Base-by-base conservation (phyloP, 2,329 filamentous ascomycete genomes). In the Colletotrichum brevisporum region DNA sequence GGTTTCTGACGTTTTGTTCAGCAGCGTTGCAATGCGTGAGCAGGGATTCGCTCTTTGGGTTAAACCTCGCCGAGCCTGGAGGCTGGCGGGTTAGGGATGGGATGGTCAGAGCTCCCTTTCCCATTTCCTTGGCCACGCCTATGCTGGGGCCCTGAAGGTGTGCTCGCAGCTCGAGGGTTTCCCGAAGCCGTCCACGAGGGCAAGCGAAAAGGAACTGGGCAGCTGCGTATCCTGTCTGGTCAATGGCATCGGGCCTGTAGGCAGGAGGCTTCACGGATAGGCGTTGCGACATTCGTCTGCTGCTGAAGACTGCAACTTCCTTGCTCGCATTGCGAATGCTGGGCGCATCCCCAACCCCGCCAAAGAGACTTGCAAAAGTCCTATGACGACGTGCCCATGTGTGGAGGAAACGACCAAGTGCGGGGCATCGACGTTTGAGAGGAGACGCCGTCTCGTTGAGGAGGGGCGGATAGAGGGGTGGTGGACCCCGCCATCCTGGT, bases 381-480 rank as follows among this genome's bases (percentile, higher is more conserved):
- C 63, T 68, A 70, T 70, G 67, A 68, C 67, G 67, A 68, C 54
- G 67, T 63, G 48, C 58, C 53, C 21, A 54, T 68, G 52, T 70
- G 63, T 70, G 63, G 67, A 70, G 67, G 63, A 63, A 51, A 57
- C 52, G 53, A 60, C 45, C 56, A 68, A 58, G 67, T 68, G 67
- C 63, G 63, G 63, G 67, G 63, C 63, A 54, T 26, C 18, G 45
- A 52, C 13, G 56, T 43, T 43, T 54, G 57, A 48, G 59, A 67
- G 45, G 52, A 67, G 56, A 61, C 21, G 43, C 56, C 56, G 50
- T 69, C 64, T 56, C 51, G 50, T 56, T 66, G 43, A 65, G 52
- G 62, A 67, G 56, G 63, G 47, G 56, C 47, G 54, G 21, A 48
- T 24, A 47, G 62, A 45, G 53, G 57, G 48, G 57, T 41, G 56